Conservation (phyloP, 805 yeast species). For the Debaryomyces maramus region DNA sequence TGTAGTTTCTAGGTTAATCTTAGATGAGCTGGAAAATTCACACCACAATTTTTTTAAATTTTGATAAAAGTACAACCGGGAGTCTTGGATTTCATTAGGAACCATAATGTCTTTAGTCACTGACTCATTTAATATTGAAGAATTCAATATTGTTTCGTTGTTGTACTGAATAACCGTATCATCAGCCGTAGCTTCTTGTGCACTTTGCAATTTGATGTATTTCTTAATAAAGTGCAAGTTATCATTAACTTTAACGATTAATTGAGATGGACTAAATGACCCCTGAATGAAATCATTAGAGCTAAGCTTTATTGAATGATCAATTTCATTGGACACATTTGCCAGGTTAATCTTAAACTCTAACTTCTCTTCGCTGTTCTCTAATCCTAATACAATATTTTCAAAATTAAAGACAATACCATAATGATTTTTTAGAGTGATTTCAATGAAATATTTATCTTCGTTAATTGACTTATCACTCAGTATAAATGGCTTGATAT, state of each 20-base stretch:
- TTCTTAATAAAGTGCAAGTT: constrained; percentile 19
- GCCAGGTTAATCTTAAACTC: constrained; percentile 13
- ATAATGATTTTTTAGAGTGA: constrained; percentile 32
- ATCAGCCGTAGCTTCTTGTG: constrained; percentile 5
- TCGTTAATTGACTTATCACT: constrained; percentile 19
- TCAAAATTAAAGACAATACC: constrained; percentile 22
- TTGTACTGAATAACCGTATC: constrained; percentile 4
- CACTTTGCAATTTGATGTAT: neutral
- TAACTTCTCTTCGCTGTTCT: constrained; percentile 10
- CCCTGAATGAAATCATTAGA: constrained; percentile 35
- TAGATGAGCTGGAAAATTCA: constrained; percentile 24
- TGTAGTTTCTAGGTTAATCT: constrained; percentile 29
- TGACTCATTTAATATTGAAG: constrained; percentile 2
- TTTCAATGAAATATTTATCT: constrained; percentile 39
- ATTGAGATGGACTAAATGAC: constrained; percentile 22
- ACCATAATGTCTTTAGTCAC: neutral
- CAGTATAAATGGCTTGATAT: constrained; percentile 37
- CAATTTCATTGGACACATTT: constrained; percentile 4
- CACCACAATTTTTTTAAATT: constrained; percentile 24
- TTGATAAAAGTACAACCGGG: constrained; percentile 13
- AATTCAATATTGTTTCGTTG: constrained; percentile 3
- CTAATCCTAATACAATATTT: constrained; percentile 20
- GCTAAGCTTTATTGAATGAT: constrained; percentile 17
- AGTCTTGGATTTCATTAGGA: neutral
- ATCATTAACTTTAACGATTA: constrained; percentile 16